These are phyloP conservation scores for Fusarium sp. DNA, from an alignment of 2,329 filamentous ascomycete genomes.

Conservation along the genomic window DNA sequence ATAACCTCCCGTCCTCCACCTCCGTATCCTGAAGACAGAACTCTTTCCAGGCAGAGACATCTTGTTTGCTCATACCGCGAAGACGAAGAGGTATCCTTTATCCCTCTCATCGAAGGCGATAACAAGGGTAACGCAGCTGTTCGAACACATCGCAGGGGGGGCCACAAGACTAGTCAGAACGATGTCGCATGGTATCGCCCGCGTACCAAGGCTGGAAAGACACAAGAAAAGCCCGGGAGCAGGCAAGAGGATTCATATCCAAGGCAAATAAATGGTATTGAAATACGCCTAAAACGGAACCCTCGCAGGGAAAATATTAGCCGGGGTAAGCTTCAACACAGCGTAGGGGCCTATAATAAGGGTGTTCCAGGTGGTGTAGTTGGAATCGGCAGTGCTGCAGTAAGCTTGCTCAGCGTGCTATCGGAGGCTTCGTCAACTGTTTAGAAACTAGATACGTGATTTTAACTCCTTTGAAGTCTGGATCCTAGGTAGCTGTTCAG, in stretches of 20 bases:
- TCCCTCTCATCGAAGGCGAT: neutral
- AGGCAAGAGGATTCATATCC: no score
- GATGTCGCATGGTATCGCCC: neutral
- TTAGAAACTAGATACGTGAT: fast-evolving
- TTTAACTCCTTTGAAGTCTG: fast-evolving
- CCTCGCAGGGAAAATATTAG: no score
- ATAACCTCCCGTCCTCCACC: neutral
- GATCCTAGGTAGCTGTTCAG: neutral
- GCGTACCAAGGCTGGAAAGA: fast-evolving
- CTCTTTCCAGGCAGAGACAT: fast-evolving
- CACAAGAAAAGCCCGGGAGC: neutral
- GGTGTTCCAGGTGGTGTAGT: neutral
- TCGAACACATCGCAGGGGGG: neutral
- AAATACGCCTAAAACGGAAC: no score
- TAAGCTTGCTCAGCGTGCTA: neutral
- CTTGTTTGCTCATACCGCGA: fast-evolving
- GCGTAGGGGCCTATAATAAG: neutral
- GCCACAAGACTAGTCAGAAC: neutral
- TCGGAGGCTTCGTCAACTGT: neutral
- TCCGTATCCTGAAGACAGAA: neutral
- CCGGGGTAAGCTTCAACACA: neutral
- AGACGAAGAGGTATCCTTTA: neutral
- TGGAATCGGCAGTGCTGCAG: neutral
- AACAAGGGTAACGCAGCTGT: no score
- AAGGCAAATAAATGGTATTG: no score